Evolutionary conservation across 768 basidiomycete species (phyloP).

Genomic region (Mycena olivaceomarginata): DNA sequence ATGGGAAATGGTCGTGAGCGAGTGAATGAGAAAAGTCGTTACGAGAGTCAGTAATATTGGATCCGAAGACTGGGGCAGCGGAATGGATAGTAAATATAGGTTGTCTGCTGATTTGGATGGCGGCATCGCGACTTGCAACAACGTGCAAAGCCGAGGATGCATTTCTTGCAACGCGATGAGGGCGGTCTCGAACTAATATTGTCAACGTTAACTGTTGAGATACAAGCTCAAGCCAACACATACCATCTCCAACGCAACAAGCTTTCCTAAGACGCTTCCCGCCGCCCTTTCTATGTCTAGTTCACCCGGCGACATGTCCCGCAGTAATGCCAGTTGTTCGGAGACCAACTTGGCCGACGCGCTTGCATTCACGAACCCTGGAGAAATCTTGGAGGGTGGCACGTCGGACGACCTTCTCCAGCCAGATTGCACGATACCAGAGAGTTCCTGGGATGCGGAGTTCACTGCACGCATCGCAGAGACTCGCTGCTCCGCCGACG

Average conservation of each 20-base stretch:
- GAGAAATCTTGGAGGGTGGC: slow-evolving; percentile 49
- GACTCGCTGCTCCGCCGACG: slow-evolving; percentile 60
- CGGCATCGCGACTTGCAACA: slow-evolving; percentile 50
- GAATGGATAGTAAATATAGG: slow-evolving; percentile 65
- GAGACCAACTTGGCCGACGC: slow-evolving; percentile 62
- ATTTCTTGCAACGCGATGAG: slow-evolving; percentile 66
- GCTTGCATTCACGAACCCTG: slow-evolving; percentile 55
- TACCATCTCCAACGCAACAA: slow-evolving; percentile 84
- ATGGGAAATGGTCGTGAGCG: slow-evolving; percentile 65
- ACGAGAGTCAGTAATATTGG: slow-evolving; percentile 69
- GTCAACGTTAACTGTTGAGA: slow-evolving; percentile 10
- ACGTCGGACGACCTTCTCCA: slow-evolving; percentile 69
- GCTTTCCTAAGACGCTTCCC: slow-evolving; percentile 78
- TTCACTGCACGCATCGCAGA: slow-evolving; percentile 81
- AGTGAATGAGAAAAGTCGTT: slow-evolving; percentile 76
- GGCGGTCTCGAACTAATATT: slow-evolving; percentile 73
- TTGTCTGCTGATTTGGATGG: slow-evolving; percentile 28
- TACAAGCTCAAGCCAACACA: slow-evolving; percentile 51
- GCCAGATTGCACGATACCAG: slow-evolving; percentile 71
- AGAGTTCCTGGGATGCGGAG: slow-evolving; percentile 74
- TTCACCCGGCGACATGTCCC: slow-evolving; percentile 65
- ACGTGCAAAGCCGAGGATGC: slow-evolving; percentile 62
- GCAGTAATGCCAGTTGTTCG: slow-evolving; percentile 67
- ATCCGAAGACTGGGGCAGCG: slow-evolving; percentile 58
- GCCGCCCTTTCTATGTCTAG: slow-evolving; percentile 87